phyloP scores from a whole-genome alignment of 2,329 filamentous ascomycete species.

The Emmonsia crescens region DNA sequence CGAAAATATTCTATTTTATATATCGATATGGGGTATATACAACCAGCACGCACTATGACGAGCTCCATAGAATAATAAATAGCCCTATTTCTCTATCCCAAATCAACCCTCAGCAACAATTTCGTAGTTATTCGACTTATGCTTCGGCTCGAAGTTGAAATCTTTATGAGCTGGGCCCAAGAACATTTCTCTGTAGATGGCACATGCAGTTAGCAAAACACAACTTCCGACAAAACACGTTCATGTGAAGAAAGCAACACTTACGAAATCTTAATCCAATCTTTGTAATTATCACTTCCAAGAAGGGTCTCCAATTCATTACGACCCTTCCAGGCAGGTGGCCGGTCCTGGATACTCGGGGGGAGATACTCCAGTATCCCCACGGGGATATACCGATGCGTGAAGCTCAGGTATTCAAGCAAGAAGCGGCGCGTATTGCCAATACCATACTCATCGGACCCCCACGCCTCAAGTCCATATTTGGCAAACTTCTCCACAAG shows the following conservation, averaged over 20 bases:
- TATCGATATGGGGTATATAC: not conserved
- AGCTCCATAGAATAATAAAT: not conserved
- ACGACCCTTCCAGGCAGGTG: slow-evolving; percentile 70
- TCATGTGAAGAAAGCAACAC: slow-evolving; percentile 22
- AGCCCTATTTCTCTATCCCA: not conserved
- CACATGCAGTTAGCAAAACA: not conserved
- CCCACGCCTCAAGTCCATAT: slow-evolving; percentile 90
- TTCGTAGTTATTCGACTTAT: slow-evolving; percentile 88
- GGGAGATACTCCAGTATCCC: slow-evolving; percentile 82
- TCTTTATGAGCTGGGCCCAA: slow-evolving; percentile 78
- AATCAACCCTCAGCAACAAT: slow-evolving; percentile 49
- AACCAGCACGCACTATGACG: not conserved
- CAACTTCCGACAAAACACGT: not conserved
- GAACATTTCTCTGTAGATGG: slow-evolving; percentile 74
- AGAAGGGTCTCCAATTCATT: slow-evolving; percentile 92
- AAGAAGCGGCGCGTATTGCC: slow-evolving; percentile 85
- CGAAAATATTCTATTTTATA: not conserved
- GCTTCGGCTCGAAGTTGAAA: slow-evolving; percentile 94
- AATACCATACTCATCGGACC: slow-evolving; percentile 85
- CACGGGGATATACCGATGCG: slow-evolving; percentile 80
- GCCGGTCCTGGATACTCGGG: slow-evolving; percentile 77
- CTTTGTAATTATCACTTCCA: slow-evolving; percentile 80
- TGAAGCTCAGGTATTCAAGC: slow-evolving; percentile 91
- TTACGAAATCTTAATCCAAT: slow-evolving; percentile 98
- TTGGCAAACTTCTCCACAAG: slow-evolving; percentile 84